Evolutionary conservation across 2,329 filamentous ascomycete species (phyloP), one percentile per base, ranked within the genome.

Genomic region (Cyanodermella asteris): DNA sequence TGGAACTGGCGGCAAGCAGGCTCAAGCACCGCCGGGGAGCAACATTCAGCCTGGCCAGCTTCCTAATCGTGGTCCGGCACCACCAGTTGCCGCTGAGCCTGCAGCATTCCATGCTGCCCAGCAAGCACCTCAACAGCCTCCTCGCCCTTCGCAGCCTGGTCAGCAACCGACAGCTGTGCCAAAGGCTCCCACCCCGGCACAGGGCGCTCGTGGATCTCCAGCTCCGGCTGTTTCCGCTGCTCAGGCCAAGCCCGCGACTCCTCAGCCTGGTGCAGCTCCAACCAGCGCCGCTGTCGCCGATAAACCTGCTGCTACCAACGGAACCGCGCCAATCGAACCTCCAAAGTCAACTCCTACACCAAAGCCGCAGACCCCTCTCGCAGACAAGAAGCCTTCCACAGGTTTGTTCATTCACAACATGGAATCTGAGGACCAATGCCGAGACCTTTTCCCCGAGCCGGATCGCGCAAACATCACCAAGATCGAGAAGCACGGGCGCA

Each of bases 401-500:
- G 84, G 77, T 24, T 64, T 97, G 12, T 97, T 93, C 48, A 71
- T 97, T 31, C 77, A 76, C 53, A 82, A 82, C 40, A 70, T 82
- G 13, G 76, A 71, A 39, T 74, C 65, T 27, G 77, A 84, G 35
- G 77, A 91, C 16, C 76, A 82, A 31, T 73, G 78, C 18, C 72
- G 73, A 28, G 71, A 77, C 17, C 59, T 91, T 13, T 84, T 97
- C 43, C 59, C 67, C 2, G 71, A 87, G 8, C 77, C 91, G 39
- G 80, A 93, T 43, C 72, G 68, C 43, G 45, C 64, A 16, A 93
- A 90, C 54, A 78, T 93, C 35, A 49, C 66, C 27, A 72, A 71
- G 49, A 60, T 84, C 25, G 72, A 80, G 22, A 52, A 54, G 35
- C 76, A 70, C 55, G 72, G 72, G 18, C 68, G 68, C 40, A 68